Evolutionary conservation across 441 rosid genomes (phyloP).

Genomic region (Corymbia calophylla): DNA sequence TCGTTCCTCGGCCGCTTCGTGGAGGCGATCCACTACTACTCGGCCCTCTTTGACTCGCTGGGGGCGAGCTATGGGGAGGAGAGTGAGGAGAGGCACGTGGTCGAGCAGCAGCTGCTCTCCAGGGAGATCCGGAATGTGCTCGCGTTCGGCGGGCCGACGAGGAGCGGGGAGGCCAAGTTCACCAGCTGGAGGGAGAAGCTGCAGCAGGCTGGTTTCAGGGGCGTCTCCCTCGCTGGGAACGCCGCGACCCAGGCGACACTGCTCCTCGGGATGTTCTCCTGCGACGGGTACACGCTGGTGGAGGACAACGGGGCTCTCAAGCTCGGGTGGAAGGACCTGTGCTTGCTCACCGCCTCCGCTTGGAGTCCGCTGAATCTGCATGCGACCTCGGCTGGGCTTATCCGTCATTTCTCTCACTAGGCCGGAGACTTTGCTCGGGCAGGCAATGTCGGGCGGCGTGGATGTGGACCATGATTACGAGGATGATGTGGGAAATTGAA

Average conservation of each 20-base stretch:
- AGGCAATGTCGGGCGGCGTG: slow-evolving; percentile 1
- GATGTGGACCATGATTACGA: not conserved
- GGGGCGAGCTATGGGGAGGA: slow-evolving; percentile 96
- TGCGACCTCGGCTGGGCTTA: not conserved
- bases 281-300: slow-evolving; percentile 87
- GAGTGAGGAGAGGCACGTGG: slow-evolving; percentile 93
- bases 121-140: slow-evolving; percentile 82
- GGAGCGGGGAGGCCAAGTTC: slow-evolving; percentile 62
- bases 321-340: slow-evolving; percentile 98
- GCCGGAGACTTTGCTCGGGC: not conserved
- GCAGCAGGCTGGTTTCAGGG: slow-evolving; percentile 73
- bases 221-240: slow-evolving; percentile 77
- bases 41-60: slow-evolving; percentile 82
- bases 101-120: slow-evolving; percentile 91
- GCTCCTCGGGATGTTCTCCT: slow-evolving; percentile 90
- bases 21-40: slow-evolving; percentile 97
- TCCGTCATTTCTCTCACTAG: slow-evolving; percentile 7
- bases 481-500: not conserved
- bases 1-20: slow-evolving; percentile 91
- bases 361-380: slow-evolving; percentile 63
- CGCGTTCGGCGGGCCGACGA: slow-evolving; percentile 74
- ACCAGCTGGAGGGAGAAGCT: slow-evolving; percentile 93
- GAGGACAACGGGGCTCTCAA: slow-evolving; percentile 90
- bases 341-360: slow-evolving; percentile 96
- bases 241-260: slow-evolving; percentile 93